Base-by-base conservation (phyloP, 2,329 filamentous ascomycete species). In the Fusarium chlamydosporum region DNA sequence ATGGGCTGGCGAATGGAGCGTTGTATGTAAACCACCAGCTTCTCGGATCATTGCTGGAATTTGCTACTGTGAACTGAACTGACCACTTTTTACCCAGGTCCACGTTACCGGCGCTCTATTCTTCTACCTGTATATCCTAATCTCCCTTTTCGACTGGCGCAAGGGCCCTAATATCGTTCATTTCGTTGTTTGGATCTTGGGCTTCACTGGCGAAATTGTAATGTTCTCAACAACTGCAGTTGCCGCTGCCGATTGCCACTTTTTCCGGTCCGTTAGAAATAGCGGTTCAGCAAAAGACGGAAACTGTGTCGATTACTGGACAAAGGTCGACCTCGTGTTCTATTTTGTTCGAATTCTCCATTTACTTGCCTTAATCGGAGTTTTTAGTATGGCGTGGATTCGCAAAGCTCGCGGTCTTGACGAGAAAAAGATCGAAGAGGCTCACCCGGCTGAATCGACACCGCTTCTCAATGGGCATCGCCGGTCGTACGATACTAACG, bases 31-130 rank as follows among this genome's bases (percentile, higher is more conserved):
- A 45, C 43, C 47, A 47, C 38, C 43, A 34, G 42, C 27, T 41
- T 53, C 56, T 63, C 38, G 33, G 40, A 38, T 16, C 23, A n/a
- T 31, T 20, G 23, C 34, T 42, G n/a, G 11, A 60, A 20, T 48
- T 31, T 50, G 48, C 48, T 42, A 52, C 47, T 53, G 41, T 61
- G 58, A 52, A 54, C 59, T 43, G 46, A 62, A 56, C 71, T 74
- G 65, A 74, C 67, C 60, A 50, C 47, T 51, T 62, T 65, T 65
- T 57, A 64, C 15, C 58, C 74, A 97, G 94, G 91, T 97, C 76
- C 97, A 96, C 79, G 84, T 96, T 67, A 87, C 93, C 58, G 93
- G 91, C 56, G 91, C 92, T 43, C 91, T 94, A 70, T 97, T 97
- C 83, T 89, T 96, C 68, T 96, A 96, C 82, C 86, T 92, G 50